These are phyloP conservation scores for Geotrichum europaeum DNA, from an alignment of 1,139 yeast species.

Conservation along the genomic window DNA sequence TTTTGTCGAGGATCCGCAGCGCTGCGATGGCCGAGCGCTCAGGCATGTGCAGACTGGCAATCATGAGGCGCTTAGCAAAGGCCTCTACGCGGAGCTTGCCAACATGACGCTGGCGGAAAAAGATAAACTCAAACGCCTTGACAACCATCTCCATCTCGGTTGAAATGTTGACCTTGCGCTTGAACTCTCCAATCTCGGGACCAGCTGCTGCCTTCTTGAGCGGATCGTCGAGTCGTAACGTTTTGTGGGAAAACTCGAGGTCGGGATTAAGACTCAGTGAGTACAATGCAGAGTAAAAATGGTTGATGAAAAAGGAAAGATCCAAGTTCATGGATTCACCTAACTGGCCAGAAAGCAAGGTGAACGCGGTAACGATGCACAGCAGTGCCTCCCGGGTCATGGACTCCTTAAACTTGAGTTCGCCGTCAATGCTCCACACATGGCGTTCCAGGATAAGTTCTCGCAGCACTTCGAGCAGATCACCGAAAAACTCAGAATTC, in stretches of 20 bases:
- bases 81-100: conserved; percentile 70
- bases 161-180: conserved; percentile 64
- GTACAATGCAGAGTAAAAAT: conserved; percentile 61
- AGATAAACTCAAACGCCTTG: conserved; percentile 70
- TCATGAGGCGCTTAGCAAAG: conserved; percentile 72
- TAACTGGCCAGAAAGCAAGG: conserved; percentile 69
- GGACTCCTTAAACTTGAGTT: conserved; percentile 36
- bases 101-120: conserved; percentile 71
- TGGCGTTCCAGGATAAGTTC: conserved; percentile 57
- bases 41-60: conserved; percentile 66
- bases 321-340: conserved; percentile 40
- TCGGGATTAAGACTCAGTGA: conserved; percentile 74
- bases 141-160: conserved; percentile 82
- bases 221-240: conserved; percentile 75
- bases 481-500: conserved; percentile 86
- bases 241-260: conserved; percentile 75
- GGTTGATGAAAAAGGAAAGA: conserved; percentile 54
- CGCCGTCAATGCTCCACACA: conserved; percentile 37
- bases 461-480: conserved; percentile 78
- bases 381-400: conserved; percentile 63
- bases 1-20: conserved; percentile 68
- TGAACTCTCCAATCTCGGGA: conserved; percentile 37
- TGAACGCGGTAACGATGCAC: conserved; percentile 86
- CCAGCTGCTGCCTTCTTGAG: conserved; percentile 37
- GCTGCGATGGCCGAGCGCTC: conserved; percentile 81